A percentile compares a stretch with the other conserved stretches of the same genome.
These are phyloP conservation scores for Rubroshorea leprosula DNA, from an alignment of 345 rosid genomes.

Conservation along the genomic window DNA sequence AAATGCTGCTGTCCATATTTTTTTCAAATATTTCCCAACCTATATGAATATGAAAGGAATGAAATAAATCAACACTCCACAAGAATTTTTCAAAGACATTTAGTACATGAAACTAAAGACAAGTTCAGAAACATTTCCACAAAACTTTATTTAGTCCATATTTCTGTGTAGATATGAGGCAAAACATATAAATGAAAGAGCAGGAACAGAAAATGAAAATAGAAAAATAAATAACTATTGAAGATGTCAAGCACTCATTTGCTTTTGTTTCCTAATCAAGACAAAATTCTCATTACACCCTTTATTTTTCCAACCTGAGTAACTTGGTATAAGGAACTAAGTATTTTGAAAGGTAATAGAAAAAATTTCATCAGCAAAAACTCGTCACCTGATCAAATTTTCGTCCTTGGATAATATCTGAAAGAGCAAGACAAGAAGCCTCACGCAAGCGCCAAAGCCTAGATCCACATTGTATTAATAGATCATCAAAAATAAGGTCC, in stretches of 20 bases:
- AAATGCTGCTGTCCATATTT: constrained; percentile 72
- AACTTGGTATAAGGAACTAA: constrained; percentile 4
- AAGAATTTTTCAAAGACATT: not conserved
- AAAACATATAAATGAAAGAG: too few species aligned
- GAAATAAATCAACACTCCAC: constrained; percentile 4
- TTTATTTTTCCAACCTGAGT: too few species aligned
- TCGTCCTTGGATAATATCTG: constrained; percentile 91
- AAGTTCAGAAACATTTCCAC: not conserved
- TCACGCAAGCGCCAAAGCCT: constrained; percentile 97
- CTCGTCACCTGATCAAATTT: constrained; percentile 76
- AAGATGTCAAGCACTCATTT: not conserved
- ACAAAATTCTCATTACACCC: not conserved
- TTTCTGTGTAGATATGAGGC: too few species aligned
- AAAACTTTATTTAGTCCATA: too few species aligned
- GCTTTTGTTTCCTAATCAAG: too few species aligned
- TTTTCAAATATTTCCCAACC: constrained; percentile 77
- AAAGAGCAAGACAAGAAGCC: constrained; percentile 92
- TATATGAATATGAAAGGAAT: constrained; percentile 21
- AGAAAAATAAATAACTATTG: not conserved
- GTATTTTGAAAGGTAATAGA: not conserved
- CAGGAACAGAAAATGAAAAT: not conserved
- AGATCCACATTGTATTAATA: constrained; percentile 74
- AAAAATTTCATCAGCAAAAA: constrained; percentile 12
- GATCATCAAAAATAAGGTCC: constrained; percentile 77
- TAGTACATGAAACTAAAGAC: too few species aligned